Base-by-base conservation (phyloP, 2,329 filamentous ascomycete genomes). In the Fusarium azukiicola region DNA sequence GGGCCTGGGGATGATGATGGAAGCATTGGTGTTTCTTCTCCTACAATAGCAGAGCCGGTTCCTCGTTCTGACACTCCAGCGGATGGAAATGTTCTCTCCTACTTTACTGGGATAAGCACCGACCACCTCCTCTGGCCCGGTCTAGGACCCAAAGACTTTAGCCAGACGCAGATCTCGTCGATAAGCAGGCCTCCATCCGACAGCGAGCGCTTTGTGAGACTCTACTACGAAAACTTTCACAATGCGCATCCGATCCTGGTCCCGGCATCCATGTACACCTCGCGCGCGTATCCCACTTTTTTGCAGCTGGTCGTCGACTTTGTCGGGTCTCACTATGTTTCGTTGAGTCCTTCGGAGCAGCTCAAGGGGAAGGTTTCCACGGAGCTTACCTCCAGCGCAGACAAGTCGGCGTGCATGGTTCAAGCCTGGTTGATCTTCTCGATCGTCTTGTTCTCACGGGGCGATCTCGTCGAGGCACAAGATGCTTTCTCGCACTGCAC, bases 171-270 rank as follows among this genome's bases (percentile, higher is more conserved):
- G 13, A 23, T 72, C 0, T 72, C 68, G 27, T 50, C 69, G 1
- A 58, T 50, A 6, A 13, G 46, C 2, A 74, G 40, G 14, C 44
- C 72, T 13, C 71, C 52, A 14, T 72, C 70, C 3, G 80, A 81
- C 32, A 74, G 73, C 6, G 80, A 81, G 12, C 78, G 78, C 1
- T 78, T 80, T 1, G 50, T 79, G 1, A 73, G 80, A 3, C 54
- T 81, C 8, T 81, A 76, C 13, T 81, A 81, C 19, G 80, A 81
- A 23, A 81, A 81, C 52, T 81, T 81, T 36, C 80, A 81, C 23
- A 80, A 78, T 1, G 79, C 80, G 0, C 80, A 81, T 2, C 80
- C 80, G 0, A 79, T 81, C 6, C 50, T 81, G 0, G 80, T 81
- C 0, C 80, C 80, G 3, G 74, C 74, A 13, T 74, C 72, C 2